Base-by-base conservation (phyloP, 2,329 filamentous ascomycete species). In the Ilyonectria mors-panacis region DNA sequence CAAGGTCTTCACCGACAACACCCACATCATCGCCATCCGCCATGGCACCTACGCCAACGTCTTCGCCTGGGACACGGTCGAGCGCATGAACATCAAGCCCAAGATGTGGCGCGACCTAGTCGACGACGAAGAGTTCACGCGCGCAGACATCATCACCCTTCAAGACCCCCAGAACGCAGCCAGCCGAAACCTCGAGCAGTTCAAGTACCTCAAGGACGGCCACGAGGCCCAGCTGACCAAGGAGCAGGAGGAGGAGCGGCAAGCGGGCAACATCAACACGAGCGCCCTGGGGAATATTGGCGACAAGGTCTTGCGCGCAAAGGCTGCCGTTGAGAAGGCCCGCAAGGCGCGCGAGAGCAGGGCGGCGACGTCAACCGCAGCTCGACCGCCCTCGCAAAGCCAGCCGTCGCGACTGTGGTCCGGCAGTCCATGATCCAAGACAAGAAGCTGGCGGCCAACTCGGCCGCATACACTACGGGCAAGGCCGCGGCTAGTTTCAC, bases 1-100 rank as follows among this genome's bases (percentile, higher is more conserved):
- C 86, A 99, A 99, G 81, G 93, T 97, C 47, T 94, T 99, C 77
- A 99, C 96, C 53, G 94, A 99, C 80, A 98, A 98, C 81, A 98
- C 96, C 4, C 96, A 98, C 81, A 94, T 99, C 65, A 94, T 98
- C 51, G 95, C 95, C 17, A 86, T 99, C 70, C 88, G 90, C 64
- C 90, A 93, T 80, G 90, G 89, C 61, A 92, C 87, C 62, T 95
- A 95, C 65, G 95, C 95, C 56, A 99, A 99, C 81, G 96, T 97
- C 5, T 99, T 98, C 79, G 91, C 95, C 1, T 98, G 92, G 89
- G 97, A 99, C 77, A 99, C 97, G 1, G 90, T 99, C 42, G 94
- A 98, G 81, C 89, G 93, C 75, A 89, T 99, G 84, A 99, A 99
- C 80, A 92, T 99, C 81, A 98, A 98, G 84, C 88, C 94, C 56